Percentiles rank a stretch among this genome's conserved stretches.
These are phyloP conservation scores for Gymnopilus junonius DNA, from an alignment of 768 basidiomycete genomes.

Conservation along the genomic window DNA sequence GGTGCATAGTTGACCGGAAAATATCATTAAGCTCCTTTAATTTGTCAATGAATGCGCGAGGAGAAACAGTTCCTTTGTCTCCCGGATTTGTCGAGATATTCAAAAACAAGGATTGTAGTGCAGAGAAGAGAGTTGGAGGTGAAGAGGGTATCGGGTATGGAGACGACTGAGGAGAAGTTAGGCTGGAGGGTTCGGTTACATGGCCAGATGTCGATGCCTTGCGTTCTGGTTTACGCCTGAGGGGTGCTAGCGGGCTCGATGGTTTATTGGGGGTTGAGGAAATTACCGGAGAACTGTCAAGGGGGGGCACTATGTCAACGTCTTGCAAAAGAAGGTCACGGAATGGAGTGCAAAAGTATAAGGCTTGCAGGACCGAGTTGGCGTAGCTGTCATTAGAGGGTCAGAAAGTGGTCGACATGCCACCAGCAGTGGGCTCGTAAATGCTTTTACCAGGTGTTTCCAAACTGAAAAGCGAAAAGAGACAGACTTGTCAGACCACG, in stretches of 20 bases:
- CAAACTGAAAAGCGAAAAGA: slow-evolving; percentile 65
- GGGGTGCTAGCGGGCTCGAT: slow-evolving; percentile 38
- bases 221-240: slow-evolving; percentile 64
- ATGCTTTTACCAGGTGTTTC: slow-evolving; percentile 86
- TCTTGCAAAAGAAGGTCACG: slow-evolving; percentile 85
- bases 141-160: slow-evolving; percentile 54
- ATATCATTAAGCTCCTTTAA: slow-evolving; percentile 91
- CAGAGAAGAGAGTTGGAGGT: slow-evolving; percentile 84
- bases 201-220: slow-evolving; percentile 38
- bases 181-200: slow-evolving; percentile 26
- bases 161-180: slow-evolving; percentile 33
- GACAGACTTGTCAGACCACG: neutral
- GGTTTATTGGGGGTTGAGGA: slow-evolving; percentile 30
- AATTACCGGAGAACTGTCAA: slow-evolving; percentile 30
- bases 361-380: slow-evolving; percentile 97
- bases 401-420: slow-evolving; percentile 8
- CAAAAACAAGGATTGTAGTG: slow-evolving; percentile 89
- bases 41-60: slow-evolving; percentile 91
- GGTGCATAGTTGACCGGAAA: slow-evolving; percentile 91
- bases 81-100: slow-evolving; percentile 80
- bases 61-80: slow-evolving; percentile 85
- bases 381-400: slow-evolving; percentile 71
- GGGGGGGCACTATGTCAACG: slow-evolving; percentile 52
- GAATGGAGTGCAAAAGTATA: slow-evolving; percentile 95
- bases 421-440: neutral